Base-by-base conservation (phyloP, 1,284 basidiomycete species). In the Takashimella tepidaria region DNA sequence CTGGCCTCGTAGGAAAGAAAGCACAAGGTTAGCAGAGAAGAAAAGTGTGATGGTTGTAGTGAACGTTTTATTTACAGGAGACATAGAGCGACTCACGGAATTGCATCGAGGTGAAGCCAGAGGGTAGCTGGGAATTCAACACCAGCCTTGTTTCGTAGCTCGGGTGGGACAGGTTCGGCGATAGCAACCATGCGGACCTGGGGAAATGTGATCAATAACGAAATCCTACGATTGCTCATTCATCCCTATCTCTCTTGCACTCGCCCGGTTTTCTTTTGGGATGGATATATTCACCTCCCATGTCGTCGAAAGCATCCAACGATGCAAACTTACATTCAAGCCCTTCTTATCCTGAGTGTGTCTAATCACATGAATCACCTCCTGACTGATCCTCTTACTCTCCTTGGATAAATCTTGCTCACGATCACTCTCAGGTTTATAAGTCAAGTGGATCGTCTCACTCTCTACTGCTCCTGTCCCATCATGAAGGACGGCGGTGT, bases 71-170 rank as follows among this genome's bases (percentile, higher is more conserved):
- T n/a, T n/a, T n/a, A n/a, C n/a, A n/a, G n/a, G n/a, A n/a, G n/a
- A n/a, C n/a, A n/a, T n/a, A n/a, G n/a, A n/a, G 21, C 12, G 10
- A 61, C 67, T 54, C 53, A 70, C 68, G 68, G 68, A 21, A 74
- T 63, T 26, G 67, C 64, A 50, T 74, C 69, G 19, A 72, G 54
- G 42, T 69, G 67, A 0, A 71, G 55, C 69, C 67, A 71, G 41
- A 66, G 49, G 3, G 56, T 65, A 3, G 68, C 51, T 41, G 61
- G 60, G 52, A 68, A 65, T 31, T 67, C 58, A 10, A 62, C 47
- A n/a, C 59, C 58, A 12, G 56, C 21, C 19, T 57, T 52, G 8
- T 50, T 53, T 45, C 52, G 56, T 31, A 70, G 50, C 53, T 67
- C 63, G 12, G 50, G 47, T 8, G 68, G 68, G n/a, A 67, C 42